Evolutionary conservation across 2,329 filamentous ascomycete genomes (phyloP), one percentile per base, ranked within the genome.

Genomic region (Elsinoe fawcettii): DNA sequence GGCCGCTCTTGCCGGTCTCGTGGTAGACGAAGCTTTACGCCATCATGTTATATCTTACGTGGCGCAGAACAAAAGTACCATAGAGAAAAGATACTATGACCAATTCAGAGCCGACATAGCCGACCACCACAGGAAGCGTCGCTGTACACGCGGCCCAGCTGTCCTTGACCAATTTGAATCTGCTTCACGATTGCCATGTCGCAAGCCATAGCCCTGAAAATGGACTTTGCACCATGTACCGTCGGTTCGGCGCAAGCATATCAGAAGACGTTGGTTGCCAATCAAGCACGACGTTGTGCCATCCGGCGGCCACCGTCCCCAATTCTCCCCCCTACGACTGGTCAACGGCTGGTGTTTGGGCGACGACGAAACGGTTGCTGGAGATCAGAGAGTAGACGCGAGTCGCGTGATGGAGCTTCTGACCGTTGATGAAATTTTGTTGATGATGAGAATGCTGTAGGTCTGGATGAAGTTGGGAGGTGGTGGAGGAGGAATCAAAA

Each of bases 331-430:
- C 49, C 25, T 53, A 23, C 32, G 30, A 53, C 49, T 12, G 23
- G 43, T 2, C 32, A 56, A 56, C 54, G 54, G 54, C 22, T 27
- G 41, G 54, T 56, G 54, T 56, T 56, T 56, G 41, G 53, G 25
- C 53, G 34, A 55, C 53, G 11, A 32, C n/a, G 37, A 44, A 44
- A 55, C 53, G 53, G 25, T 18, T 9, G 8, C 12, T 8, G 23
- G 4, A 53, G 32, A 53, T 2, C 20, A 7, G 25, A 51, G 46
- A 25, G 25, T 32, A 34, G 20, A 22, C 46, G 46, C 30, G 20
- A 27, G 46, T 51, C 46, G 46, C 46, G 46, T 51, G 46, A 51
- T 20, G 25, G 11, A 8, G 14, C 18, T 25, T 16, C 12, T 32
- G 32, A 39, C 49, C 49, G 49, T 53, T 53, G 49, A 14, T 14